Percentiles rank a stretch among this genome's conserved stretches.
These are phyloP conservation scores for Solanum bukasovii DNA, from an alignment of 257 asterid genomes.

Conservation along the genomic window DNA sequence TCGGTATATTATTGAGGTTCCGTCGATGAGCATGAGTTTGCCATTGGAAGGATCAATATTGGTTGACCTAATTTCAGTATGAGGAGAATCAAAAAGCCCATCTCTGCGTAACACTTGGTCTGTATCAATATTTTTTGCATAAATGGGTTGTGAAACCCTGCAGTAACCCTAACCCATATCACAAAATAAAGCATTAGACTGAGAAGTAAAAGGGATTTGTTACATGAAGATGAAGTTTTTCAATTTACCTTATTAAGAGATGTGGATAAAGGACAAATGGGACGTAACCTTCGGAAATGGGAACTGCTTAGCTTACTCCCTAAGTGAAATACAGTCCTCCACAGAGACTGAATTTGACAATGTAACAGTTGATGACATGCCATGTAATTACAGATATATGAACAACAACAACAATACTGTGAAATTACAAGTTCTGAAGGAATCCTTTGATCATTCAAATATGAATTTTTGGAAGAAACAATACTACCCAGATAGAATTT, in stretches of 20 bases:
- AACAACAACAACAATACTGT: neutral
- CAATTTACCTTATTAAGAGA: slow-evolving; percentile 23
- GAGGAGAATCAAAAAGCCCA: slow-evolving; percentile 20
- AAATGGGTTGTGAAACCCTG: slow-evolving; percentile 1
- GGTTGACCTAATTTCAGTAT: slow-evolving; percentile 18
- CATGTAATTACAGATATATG: slow-evolving; percentile 13
- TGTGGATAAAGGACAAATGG: slow-evolving; percentile 18
- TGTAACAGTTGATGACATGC: slow-evolving; percentile 41
- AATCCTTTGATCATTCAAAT: neutral
- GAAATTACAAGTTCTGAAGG: neutral
- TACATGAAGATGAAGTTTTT: neutral
- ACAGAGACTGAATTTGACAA: slow-evolving; percentile 28
- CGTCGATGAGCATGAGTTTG: slow-evolving; percentile 93
- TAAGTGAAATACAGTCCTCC: slow-evolving; percentile 28
- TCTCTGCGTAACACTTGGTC: slow-evolving; percentile 19
- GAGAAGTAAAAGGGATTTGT: neutral
- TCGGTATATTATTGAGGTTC: slow-evolving; percentile 78
- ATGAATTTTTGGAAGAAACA: neutral
- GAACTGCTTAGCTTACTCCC: slow-evolving; percentile 20
- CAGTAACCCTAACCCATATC: slow-evolving; percentile 26
- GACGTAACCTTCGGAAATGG: slow-evolving; percentile 2
- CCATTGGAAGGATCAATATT: slow-evolving; percentile 36
- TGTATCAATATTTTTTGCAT: slow-evolving; percentile 24
- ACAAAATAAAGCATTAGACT: neutral
- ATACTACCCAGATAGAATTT: neutral